Evolutionary conservation across 257 asterid species (phyloP).

Genomic region (Ophiorrhiza pumila): DNA sequence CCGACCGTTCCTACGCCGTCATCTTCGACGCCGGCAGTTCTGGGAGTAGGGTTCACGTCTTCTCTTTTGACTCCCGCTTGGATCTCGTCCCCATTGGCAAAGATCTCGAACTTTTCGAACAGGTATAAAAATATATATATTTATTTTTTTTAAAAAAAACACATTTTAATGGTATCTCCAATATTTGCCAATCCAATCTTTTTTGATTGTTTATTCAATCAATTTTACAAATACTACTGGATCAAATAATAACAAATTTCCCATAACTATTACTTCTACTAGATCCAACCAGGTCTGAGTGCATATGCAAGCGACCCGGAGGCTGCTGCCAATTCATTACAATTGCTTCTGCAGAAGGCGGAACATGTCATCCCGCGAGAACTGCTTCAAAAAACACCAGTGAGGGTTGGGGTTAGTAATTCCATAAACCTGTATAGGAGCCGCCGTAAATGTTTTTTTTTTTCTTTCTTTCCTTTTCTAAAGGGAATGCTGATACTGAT

Average conservation of each 20-base stretch:
- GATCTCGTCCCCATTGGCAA: conserved; percentile 79
- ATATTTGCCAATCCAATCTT: no score
- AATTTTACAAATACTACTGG: no score
- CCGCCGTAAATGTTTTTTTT: background rate
- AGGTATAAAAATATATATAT: no score
- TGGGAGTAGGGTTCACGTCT: conserved; percentile 89
- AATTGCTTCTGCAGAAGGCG: conserved; percentile 46
- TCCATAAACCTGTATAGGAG: background rate
- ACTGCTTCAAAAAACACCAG: conserved; percentile 48
- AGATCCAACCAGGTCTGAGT: conserved; percentile 70
- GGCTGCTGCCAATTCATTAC: conserved; percentile 54
- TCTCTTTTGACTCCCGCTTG: conserved; percentile 60
- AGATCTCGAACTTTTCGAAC: conserved; percentile 70
- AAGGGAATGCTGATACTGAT: background rate
- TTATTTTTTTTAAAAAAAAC: no score
- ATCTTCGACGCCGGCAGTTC: conserved; percentile 94
- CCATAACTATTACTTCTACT: background rate
- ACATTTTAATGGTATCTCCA: no score
- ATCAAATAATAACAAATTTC: no score
- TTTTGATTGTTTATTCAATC: no score
- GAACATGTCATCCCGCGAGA: conserved; percentile 43
- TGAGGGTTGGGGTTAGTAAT: conserved; percentile 64
- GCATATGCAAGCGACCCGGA: conserved; percentile 46
- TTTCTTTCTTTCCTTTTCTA: background rate
- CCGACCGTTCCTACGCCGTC: conserved; percentile 46